phyloP scores from a whole-genome alignment of 2,329 filamentous ascomycete species.

The Ambrosiella beaveri region DNA sequence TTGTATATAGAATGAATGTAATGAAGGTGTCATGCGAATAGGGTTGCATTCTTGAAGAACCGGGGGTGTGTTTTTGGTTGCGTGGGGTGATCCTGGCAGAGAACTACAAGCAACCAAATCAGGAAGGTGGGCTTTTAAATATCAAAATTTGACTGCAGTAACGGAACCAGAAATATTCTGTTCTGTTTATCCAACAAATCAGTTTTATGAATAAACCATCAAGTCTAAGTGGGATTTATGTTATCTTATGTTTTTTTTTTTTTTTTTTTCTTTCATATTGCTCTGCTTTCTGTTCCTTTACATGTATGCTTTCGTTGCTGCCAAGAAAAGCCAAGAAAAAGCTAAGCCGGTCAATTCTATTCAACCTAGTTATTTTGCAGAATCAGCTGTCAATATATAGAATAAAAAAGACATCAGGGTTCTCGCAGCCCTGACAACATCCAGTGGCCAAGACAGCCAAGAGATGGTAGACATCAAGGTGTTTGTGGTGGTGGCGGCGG shows the following conservation, averaged over 20 bases:
- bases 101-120: neutral
- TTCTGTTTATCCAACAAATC: neutral
- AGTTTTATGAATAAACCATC: neutral
- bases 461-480: neutral
- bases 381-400: neutral
- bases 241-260: neutral
- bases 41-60: neutral
- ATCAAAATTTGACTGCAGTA: neutral
- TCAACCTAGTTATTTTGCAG: neutral
- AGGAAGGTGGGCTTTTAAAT: neutral
- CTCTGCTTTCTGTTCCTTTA: neutral
- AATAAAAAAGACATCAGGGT: neutral
- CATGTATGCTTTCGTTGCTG: neutral
- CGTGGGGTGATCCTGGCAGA: neutral
- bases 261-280: neutral
- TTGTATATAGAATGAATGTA: neutral
- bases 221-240: neutral
- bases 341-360: conserved; percentile 1
- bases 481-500: neutral
- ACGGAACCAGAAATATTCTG: neutral
- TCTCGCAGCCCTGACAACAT: neutral
- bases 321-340: conserved; percentile 3
- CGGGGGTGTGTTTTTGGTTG: neutral
- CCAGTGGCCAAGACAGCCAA: neutral
- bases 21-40: neutral